Evolutionary conservation across 2,329 filamentous ascomycete species (phyloP).

Genomic region (Dothistroma septosporum): DNA sequence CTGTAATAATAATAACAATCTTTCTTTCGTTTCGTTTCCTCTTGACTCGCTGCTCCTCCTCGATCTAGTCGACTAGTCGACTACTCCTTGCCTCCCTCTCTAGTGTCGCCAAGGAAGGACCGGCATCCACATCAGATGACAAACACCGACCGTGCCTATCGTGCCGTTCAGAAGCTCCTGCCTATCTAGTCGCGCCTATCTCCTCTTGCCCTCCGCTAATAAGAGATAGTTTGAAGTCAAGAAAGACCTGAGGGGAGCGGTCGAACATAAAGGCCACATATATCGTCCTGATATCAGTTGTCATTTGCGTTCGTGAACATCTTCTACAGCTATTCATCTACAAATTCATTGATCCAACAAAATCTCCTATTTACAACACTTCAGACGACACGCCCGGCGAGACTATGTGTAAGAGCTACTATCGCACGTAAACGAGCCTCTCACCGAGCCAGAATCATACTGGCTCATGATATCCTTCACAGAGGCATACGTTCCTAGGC

Average conservation of each 20-base stretch:
- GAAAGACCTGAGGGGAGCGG: neutral
- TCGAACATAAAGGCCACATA: neutral
- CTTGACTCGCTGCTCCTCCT: neutral
- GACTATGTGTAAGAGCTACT: conserved; percentile 1
- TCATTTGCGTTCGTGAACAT: conserved; percentile 8
- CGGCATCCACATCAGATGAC: neutral
- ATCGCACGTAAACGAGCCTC: conserved; percentile 41
- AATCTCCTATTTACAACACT: neutral
- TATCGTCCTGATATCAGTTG: neutral
- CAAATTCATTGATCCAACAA: neutral
- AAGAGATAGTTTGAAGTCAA: no score
- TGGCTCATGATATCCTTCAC: conserved; percentile 43
- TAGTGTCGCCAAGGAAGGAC: neutral
- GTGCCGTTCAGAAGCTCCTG: neutral
- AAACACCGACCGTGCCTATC: neutral
- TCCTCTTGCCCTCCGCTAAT: neutral
- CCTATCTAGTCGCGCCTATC: neutral
- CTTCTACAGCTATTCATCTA: neutral
- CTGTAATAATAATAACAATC: no score
- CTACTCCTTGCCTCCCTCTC: neutral
- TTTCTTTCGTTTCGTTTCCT: no score
- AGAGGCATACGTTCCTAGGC: conserved; percentile 43
- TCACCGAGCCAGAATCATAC: conserved; percentile 37
- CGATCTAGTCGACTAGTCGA: neutral
- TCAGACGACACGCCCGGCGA: neutral